Conservation (phyloP, 1,139 yeast genomes). For the Geotrichum candidum region DNA sequence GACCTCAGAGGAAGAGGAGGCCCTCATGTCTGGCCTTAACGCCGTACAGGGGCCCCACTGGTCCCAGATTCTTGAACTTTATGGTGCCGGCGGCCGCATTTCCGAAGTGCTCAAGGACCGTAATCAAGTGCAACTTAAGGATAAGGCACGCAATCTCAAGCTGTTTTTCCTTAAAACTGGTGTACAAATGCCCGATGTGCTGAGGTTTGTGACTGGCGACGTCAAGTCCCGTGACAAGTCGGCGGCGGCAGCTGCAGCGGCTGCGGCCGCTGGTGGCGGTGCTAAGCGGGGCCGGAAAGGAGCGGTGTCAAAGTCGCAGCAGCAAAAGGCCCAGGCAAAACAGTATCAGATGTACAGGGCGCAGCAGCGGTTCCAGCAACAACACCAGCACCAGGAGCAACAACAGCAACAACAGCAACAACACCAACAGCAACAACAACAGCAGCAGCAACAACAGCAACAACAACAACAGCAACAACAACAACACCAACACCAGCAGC, state of each 20-base stretch:
- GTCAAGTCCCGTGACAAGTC: constrained; percentile 46
- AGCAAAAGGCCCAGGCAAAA: constrained; percentile 4
- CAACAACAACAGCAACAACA: not conserved
- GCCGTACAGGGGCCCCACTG: constrained; percentile 80
- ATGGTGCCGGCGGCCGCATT: constrained; percentile 88
- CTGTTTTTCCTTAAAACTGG: constrained; percentile 63
- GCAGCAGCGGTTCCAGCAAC: constrained; percentile 1
- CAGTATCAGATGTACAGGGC: not conserved
- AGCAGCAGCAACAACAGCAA: not conserved
- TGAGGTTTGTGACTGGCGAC: constrained; percentile 82
- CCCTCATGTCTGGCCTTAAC: constrained; percentile 74
- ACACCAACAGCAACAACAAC: constrained; percentile 2
- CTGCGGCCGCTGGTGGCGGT: constrained; percentile 12
- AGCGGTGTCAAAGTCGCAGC: constrained; percentile 1
- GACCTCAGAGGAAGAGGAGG: constrained; percentile 85
- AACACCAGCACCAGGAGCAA: not conserved
- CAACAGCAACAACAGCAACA: not conserved
- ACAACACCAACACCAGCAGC: not conserved
- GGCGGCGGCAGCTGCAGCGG: constrained; percentile 9
- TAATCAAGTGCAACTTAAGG: constrained; percentile 86
- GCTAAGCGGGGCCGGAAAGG: constrained; percentile 6
- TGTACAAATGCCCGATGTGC: constrained; percentile 63
- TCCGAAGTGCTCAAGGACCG: constrained; percentile 80
- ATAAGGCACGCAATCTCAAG: constrained; percentile 93
- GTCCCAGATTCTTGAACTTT: constrained; percentile 79